Evolutionary conservation across 208 protist genomes (phyloP).

Genomic region (Tritrichomonas foetus): DNA sequence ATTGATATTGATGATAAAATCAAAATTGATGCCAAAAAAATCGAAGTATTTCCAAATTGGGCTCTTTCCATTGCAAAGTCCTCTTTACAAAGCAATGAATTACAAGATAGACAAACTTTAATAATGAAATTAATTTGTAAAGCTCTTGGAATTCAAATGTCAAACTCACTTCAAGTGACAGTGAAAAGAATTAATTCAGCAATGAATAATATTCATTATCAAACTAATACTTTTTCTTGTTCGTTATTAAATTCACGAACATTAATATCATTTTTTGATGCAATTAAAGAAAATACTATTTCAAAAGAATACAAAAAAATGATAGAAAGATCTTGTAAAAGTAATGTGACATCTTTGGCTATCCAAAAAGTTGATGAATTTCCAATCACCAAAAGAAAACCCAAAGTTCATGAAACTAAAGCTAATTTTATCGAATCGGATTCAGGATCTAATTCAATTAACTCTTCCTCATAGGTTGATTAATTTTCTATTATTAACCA

Average conservation of each 20-base stretch:
- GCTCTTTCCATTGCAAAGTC: neutral
- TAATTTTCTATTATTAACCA: too few relatives aligned
- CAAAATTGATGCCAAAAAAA: neutral
- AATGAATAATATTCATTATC: neutral
- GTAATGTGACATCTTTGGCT: neutral
- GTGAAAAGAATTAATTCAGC: neutral
- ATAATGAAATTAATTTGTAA: neutral
- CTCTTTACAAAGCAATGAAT: neutral
- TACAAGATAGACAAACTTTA: neutral
- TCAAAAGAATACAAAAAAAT: neutral
- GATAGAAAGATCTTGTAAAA: neutral
- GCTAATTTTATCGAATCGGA: too few relatives aligned
- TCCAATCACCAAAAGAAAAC: too few relatives aligned
- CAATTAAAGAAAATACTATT: neutral
- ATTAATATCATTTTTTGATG: neutral
- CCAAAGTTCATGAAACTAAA: too few relatives aligned
- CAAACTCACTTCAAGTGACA: neutral
- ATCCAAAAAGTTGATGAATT: conserved; percentile 5
- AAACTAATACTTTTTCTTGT: neutral
- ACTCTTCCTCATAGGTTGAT: too few relatives aligned
- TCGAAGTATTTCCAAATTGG: neutral
- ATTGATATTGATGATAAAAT: neutral
- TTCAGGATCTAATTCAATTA: too few relatives aligned
- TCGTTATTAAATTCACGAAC: neutral
- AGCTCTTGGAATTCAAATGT: neutral